phyloP scores from a whole-genome alignment of 768 basidiomycete species.

The Agrocybe praecox region DNA sequence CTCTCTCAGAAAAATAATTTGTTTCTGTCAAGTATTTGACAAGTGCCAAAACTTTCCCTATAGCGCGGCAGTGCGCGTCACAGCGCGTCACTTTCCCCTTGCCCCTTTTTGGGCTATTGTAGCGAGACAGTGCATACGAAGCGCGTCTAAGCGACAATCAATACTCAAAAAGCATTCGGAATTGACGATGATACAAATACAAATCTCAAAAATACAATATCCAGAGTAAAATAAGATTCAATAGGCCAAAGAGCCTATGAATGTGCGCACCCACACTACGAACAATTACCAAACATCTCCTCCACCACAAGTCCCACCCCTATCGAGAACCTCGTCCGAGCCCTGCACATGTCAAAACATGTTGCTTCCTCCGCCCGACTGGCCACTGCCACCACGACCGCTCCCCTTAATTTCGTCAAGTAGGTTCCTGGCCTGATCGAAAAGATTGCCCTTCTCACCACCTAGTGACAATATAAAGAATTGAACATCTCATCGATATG shows the following conservation, averaged over 20 bases:
- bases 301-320: slow-evolving; percentile 1
- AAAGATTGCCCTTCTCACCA: slow-evolving; percentile 8
- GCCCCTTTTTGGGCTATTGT: too few species aligned
- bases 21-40: too few species aligned
- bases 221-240: not conserved
- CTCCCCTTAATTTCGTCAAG: slow-evolving; percentile 13
- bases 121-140: too few species aligned
- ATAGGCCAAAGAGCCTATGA: not conserved
- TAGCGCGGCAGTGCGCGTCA: too few species aligned
- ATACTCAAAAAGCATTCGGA: too few species aligned
- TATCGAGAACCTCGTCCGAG: slow-evolving; percentile 4
- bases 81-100: too few species aligned
- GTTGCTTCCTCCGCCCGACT: slow-evolving; percentile 1
- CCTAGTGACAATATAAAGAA: not conserved
- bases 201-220: not conserved
- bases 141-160: not conserved
- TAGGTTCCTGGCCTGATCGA: slow-evolving; percentile 13
- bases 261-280: not conserved
- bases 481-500: not conserved
- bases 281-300: not conserved
- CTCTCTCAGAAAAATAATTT: too few species aligned
- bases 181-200: slow-evolving; percentile 6
- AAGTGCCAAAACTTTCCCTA: too few species aligned
- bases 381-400: not conserved
- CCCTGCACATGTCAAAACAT: slow-evolving; percentile 9